phyloP scores from a whole-genome alignment of 139 green algal genomes.

The Chlamydomonas incerta region DNA sequence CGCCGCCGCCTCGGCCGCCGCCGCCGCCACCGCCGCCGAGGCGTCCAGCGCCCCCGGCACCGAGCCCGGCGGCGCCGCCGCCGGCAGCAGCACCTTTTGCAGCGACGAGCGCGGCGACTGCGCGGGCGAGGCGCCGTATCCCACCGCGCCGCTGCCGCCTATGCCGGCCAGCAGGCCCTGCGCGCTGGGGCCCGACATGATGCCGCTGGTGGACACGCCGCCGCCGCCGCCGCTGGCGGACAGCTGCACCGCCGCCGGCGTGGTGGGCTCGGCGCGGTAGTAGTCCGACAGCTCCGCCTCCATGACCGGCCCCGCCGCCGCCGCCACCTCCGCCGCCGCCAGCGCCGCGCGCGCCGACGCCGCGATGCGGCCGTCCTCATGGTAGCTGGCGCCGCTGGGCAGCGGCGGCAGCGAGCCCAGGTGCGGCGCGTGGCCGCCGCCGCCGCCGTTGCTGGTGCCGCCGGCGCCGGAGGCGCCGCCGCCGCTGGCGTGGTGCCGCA shows the following conservation, averaged over 20 bases:
- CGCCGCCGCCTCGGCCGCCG: no score
- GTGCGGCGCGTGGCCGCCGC: no score
- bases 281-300: no score
- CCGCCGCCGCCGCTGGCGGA: no score
- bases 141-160: no score
- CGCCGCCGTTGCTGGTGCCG: no score
- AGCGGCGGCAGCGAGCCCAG: slow-evolving; percentile 10
- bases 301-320: background rate
- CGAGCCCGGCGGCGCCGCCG: no score
- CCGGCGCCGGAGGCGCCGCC: no score
- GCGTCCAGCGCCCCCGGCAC: background rate
- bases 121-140: no score
- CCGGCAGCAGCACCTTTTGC: no score
- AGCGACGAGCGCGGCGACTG: no score
- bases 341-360: background rate
- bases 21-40: no score
- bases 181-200: background rate
- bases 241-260: background rate
- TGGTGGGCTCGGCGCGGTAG: background rate
- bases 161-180: background rate
- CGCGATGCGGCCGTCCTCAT: background rate
- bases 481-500: background rate
- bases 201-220: background rate
- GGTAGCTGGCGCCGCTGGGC: background rate
- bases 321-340: background rate